Conservation (phyloP, 768 basidiomycete species). For the Leccinum imitatum region DNA sequence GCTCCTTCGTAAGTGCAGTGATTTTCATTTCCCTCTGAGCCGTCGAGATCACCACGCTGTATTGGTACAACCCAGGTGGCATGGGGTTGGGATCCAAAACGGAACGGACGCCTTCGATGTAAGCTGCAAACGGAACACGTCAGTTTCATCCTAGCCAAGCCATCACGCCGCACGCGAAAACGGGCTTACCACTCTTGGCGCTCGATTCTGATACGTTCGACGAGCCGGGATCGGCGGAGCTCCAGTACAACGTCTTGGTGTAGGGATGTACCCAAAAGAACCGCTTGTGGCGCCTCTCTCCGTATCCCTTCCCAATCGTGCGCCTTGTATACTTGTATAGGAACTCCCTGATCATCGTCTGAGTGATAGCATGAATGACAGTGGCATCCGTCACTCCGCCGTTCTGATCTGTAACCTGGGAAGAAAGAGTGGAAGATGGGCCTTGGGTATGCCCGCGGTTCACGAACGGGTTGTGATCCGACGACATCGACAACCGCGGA, state of each 20-base stretch:
- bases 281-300: slow-evolving; percentile 84
- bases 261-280: slow-evolving; percentile 99
- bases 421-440: slow-evolving; percentile 42
- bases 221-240: slow-evolving; percentile 89
- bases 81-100: slow-evolving; percentile 96
- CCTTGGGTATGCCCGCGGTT: slow-evolving; percentile 37
- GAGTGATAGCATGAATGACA: slow-evolving; percentile 95
- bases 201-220: slow-evolving; percentile 86
- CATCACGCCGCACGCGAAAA: slow-evolving; percentile 5
- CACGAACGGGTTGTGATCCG: slow-evolving; percentile 60
- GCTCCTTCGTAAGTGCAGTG: slow-evolving; percentile 69
- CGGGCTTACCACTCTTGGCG: slow-evolving; percentile 89
- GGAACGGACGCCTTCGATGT: slow-evolving; percentile 87
- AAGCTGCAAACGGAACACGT: slow-evolving; percentile 51
- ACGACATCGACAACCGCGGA: slow-evolving; percentile 80
- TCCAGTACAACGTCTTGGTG: slow-evolving; percentile 97
- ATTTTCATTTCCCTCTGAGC: slow-evolving; percentile 97
- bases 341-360: slow-evolving; percentile 99
- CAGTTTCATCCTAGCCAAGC: slow-evolving; percentile 8
- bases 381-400: slow-evolving; percentile 75
- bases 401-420: slow-evolving; percentile 31
- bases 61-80: slow-evolving; percentile 90
- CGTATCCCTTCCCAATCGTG: slow-evolving; percentile 86
- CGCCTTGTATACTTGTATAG: slow-evolving; percentile 95
- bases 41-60: slow-evolving; percentile 90